These are phyloP conservation scores for Liquidambar formosana DNA, from an alignment of 164 flowering plant species.

Conservation along the genomic window DNA sequence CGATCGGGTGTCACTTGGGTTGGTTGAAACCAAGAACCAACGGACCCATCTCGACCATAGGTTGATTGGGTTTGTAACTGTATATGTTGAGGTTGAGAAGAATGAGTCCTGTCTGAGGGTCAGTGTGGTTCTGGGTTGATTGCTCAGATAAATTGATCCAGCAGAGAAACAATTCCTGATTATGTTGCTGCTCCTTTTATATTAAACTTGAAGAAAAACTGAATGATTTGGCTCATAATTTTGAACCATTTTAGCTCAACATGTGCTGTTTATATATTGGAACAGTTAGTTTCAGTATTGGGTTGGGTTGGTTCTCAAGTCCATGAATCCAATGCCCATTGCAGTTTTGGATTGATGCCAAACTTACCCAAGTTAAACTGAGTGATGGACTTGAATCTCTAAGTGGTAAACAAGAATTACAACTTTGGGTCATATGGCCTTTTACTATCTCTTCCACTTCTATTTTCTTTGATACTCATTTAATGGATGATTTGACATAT, in stretches of 20 bases:
- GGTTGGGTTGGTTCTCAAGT: background rate
- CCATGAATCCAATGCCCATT: background rate
- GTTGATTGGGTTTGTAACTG: background rate
- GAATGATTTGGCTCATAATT: background rate
- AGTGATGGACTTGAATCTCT: background rate
- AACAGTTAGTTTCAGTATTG: background rate
- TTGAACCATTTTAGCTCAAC: background rate
- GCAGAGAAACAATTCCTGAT: background rate
- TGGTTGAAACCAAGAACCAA: background rate
- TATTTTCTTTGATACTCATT: background rate
- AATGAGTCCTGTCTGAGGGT: background rate
- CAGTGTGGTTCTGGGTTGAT: background rate
- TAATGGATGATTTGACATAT: conserved; percentile 5
- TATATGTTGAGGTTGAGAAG: background rate
- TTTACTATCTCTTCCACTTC: background rate
- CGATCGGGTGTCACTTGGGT: background rate
- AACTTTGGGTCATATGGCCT: background rate
- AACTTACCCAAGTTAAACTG: background rate
- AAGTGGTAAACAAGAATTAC: background rate
- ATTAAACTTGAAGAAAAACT: background rate
- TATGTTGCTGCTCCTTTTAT: background rate
- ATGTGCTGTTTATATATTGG: background rate
- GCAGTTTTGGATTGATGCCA: background rate
- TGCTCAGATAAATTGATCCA: background rate
- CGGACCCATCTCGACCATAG: background rate